Evolutionary conservation across 371 early-diverging fungal genomes (phyloP), one percentile per base, ranked within the genome.

Genomic region (Circinella umbellata): DNA sequence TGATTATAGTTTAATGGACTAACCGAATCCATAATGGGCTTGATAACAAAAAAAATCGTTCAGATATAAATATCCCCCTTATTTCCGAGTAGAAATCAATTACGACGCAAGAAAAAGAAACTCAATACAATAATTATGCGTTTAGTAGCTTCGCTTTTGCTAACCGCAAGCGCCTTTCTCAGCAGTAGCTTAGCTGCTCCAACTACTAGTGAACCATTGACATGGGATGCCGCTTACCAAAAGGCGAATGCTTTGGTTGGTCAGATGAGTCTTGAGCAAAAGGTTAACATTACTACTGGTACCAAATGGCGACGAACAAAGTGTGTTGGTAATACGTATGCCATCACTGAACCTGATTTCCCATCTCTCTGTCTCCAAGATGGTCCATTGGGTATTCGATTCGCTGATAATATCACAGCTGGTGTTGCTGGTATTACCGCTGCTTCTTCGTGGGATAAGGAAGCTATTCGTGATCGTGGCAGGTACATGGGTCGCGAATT

Each of bases 311-410:
- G 47, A 20, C 61, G 65, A 11, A 79, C 74, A 4, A 72, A 73
- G 1, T 86, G 86, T 63, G 85, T 89, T 4, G 91, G 91, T 1
- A 86, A 86, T 71, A 84, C 81, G 1, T 69, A 63, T 6, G 13
- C 75, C 4, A 66, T 78, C 13, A 68, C 69, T 7, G 69, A 73
- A n/a, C 84, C 88, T 47, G 73, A 82, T 60, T 90, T 89, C 69
- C 85, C 85, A 27, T 87, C 86, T 14, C 71, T 88, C 11, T 90
- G 90, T 70, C 69, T 90, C 27, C 81, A 86, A 65, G 86, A 88
- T 68, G 62, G 77, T 17, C 88, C 87, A 18, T 62, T 80, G 46
- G 87, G 86, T 57, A 72, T 86, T 54, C 86, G 85, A 15, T 84
- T 75, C 53, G 81, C 71, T 27, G 47, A 64, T 55, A 46, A 67